phyloP scores from a whole-genome alignment of 306 rosid species.

The Parietaria judaica region DNA sequence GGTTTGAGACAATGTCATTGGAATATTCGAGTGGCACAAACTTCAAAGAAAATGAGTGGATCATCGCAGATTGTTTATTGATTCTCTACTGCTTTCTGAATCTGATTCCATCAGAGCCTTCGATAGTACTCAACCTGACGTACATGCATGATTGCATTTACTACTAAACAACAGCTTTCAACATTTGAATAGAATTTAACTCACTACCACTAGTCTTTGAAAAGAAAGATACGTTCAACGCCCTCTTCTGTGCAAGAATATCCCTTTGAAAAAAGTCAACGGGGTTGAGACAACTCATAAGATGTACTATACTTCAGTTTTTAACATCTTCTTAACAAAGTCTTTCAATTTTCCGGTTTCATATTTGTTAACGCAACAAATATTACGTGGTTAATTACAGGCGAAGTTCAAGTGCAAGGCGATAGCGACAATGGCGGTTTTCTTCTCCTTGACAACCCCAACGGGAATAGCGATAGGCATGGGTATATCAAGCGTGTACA shows the following conservation, averaged over 20 bases:
- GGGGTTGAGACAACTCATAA: no score
- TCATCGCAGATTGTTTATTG: neutral
- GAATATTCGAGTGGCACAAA: neutral
- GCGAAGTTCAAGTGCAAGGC: constrained; percentile 41
- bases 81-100: neutral
- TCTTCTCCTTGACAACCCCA: constrained; percentile 64
- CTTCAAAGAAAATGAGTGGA: neutral
- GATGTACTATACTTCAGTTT: no score
- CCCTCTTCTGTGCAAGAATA: no score
- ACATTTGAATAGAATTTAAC: no score
- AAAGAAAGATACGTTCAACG: no score
- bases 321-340: no score
- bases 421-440: constrained; percentile 41
- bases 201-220: no score
- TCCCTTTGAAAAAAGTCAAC: no score
- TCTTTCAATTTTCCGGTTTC: no score
- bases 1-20: neutral
- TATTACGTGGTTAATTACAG: constrained; percentile 13
- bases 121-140: neutral
- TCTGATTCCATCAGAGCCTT: neutral
- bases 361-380: neutral
- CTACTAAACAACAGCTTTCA: neutral
- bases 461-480: constrained; percentile 52
- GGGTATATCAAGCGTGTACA: constrained; percentile 46
- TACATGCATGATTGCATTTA: neutral